These are phyloP conservation scores for Ceratobasidium sp. DNA, from an alignment of 1,284 basidiomycete species.

Conservation along the genomic window DNA sequence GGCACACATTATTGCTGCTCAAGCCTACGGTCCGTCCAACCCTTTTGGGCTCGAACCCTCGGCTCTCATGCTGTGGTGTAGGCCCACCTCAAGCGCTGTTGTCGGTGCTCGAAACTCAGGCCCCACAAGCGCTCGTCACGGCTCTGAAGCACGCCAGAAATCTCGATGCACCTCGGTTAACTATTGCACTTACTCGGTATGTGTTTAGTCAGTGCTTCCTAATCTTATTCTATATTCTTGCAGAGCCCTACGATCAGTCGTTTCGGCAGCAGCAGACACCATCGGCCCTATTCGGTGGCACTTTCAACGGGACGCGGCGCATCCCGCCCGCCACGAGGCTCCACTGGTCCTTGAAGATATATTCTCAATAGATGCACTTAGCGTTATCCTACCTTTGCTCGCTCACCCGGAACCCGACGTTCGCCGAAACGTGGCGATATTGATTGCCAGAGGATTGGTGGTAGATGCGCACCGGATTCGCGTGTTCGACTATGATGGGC, in stretches of 20 bases:
- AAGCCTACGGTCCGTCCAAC: constrained; percentile 15
- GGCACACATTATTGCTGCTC: constrained; percentile 29
- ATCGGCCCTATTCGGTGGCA: constrained; percentile 30
- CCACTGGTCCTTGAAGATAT: constrained; percentile 20
- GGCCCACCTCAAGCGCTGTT: constrained; percentile 16
- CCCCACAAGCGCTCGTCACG: constrained; percentile 14
- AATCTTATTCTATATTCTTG: neutral
- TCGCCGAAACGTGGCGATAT: constrained; percentile 21
- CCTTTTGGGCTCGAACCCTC: neutral
- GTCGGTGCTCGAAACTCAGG: constrained; percentile 17
- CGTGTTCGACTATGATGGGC: constrained; percentile 13
- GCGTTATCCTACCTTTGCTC: constrained; percentile 17
- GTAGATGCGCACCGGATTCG: constrained; percentile 14
- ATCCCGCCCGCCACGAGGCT: constrained; percentile 16
- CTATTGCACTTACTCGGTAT: constrained; percentile 23
- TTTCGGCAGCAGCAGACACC: constrained; percentile 24
- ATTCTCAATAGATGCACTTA: constrained; percentile 7
- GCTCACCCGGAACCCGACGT: constrained; percentile 21
- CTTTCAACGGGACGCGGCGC: neutral
- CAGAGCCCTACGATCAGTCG: constrained; percentile 12
- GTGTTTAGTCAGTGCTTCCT: neutral
- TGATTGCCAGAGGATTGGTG: constrained; percentile 5
- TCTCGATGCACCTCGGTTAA: neutral
- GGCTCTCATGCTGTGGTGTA: neutral
- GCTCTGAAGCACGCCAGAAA: constrained; percentile 1